Conservation (phyloP, 169 alveolate species). For the Eimeria zaria region DNA sequence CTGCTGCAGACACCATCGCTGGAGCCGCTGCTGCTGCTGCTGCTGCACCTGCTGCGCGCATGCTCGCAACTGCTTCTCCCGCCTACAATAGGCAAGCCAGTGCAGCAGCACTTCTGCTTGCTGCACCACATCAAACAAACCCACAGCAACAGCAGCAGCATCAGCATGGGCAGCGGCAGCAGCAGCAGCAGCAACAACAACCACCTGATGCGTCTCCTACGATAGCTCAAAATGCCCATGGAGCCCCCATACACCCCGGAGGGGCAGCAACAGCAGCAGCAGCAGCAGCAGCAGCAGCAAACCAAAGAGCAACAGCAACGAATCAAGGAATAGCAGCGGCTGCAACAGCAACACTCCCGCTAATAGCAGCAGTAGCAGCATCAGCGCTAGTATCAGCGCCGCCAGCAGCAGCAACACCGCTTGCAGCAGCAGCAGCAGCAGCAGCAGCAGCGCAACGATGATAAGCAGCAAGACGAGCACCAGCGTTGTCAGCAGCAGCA, state of each 20-base stretch:
- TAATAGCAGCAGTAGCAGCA: too few species aligned
- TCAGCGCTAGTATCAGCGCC: too few species aligned
- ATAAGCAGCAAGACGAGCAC: too few species aligned
- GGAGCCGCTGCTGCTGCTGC: constrained; percentile 51
- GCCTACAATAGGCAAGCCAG: not conserved
- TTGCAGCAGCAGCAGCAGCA: too few species aligned
- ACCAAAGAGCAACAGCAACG: not conserved
- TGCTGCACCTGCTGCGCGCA: constrained; percentile 61
- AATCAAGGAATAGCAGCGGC: too few species aligned
- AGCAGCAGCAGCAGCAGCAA: not conserved
- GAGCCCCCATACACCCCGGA: not conserved
- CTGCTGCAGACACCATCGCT: constrained; percentile 22
- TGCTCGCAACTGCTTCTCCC: not conserved
- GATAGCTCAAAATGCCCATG: not conserved
- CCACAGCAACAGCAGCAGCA: constrained; percentile 21
- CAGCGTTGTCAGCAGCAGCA: too few species aligned
- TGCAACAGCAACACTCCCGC: too few species aligned
- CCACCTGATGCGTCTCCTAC: too few species aligned
- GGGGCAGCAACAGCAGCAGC: not conserved
- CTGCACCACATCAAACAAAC: constrained; percentile 14
- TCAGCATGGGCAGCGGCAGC: not conserved
- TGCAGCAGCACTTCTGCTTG: constrained; percentile 23
- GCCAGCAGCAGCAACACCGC: too few species aligned
- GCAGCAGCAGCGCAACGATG: too few species aligned
- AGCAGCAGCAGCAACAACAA: not conserved